Evolutionary conservation across 164 flowering plant genomes (phyloP).

Genomic region (Aristolochia contorta): DNA sequence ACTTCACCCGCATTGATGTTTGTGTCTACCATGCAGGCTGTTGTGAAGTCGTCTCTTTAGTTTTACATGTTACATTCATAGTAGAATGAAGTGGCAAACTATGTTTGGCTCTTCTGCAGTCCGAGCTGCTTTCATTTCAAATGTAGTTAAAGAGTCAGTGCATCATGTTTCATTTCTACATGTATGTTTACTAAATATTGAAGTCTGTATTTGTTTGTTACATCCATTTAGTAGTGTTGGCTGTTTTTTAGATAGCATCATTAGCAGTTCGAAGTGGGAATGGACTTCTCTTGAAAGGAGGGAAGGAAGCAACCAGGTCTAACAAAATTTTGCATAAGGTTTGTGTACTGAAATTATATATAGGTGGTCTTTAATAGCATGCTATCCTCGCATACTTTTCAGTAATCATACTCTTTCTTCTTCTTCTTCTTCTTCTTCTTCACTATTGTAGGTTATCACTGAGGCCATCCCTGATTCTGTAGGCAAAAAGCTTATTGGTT

Average conservation of each 20-base stretch:
- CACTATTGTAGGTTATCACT: constrained; percentile 55
- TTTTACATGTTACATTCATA: no score
- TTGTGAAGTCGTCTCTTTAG: no score
- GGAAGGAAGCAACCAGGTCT: constrained; percentile 90
- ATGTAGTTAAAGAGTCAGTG: no score
- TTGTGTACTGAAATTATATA: constrained; percentile 1
- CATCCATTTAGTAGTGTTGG: no score
- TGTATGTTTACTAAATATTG: no score
- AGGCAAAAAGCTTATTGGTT: constrained; percentile 79
- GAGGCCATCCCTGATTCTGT: constrained; percentile 67
- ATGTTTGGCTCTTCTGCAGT: no score
- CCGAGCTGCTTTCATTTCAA: no score
- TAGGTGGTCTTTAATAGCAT: constrained; percentile 1
- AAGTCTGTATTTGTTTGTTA: no score
- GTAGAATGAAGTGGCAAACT: no score
- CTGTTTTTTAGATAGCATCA: constrained; percentile 67
- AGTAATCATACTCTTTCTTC: neutral
- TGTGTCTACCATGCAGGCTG: no score
- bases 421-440: neutral
- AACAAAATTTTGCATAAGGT: constrained; percentile 92
- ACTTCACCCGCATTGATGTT: no score
- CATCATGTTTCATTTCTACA: no score
- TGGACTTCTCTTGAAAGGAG: constrained; percentile 95
- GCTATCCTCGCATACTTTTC: neutral
- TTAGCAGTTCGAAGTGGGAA: constrained; percentile 93